Evolutionary conservation across 352 stramenopile species (phyloP), one percentile per base, ranked within the genome.

Genomic region (Pythium aristosporum): DNA sequence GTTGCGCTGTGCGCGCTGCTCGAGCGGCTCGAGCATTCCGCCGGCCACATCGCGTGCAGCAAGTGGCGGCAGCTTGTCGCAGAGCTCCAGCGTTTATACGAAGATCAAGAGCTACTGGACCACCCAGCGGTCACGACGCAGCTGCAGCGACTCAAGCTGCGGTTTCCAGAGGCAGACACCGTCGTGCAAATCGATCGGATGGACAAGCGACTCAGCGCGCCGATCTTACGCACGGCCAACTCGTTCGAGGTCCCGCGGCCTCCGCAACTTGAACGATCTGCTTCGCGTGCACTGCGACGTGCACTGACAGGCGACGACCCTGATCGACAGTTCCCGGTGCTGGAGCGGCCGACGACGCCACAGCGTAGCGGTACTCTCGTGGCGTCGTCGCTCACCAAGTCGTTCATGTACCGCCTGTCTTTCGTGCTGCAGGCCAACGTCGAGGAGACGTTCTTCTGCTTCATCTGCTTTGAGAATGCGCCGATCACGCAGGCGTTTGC

Each of bases 381-480:
- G 2, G 44, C 61, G 3, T 53, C 52, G 18, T 57, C 61, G 23
- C 16, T 49, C 18, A 62, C 53, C 8, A 34, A 37, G 20, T 57
- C 52, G 34, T 57, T 68, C 37, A 25, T 56, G n/a, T n/a, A 46
- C 20, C 52, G 46, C 10, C 53, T 69, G 39, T 60, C 62, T 23
- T 30, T 47, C 0, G n/a, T 66, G 7, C 42, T 71, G 4, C 51
- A 61, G 18, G 23, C 49, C 15, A 20, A 30, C 11, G 20, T 63
- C 57, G 79, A 89, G 44, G 78, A 91, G 56, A 90, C 81, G 15
- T 87, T 85, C 52, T 73, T 87, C 56, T 92, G 83, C 54, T 82
- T 87, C 55, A 92, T 92, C 57, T 92, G 83, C 72, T 88, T 81
- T 36, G 83, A 92, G 54, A 84, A 87, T 54, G 69, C 72, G 3